Evolutionary conservation across 225 moss, liverwort and hornwort genomes (phyloP), one percentile per base, ranked within the genome.

Genomic region (Lunularia cruciata): DNA sequence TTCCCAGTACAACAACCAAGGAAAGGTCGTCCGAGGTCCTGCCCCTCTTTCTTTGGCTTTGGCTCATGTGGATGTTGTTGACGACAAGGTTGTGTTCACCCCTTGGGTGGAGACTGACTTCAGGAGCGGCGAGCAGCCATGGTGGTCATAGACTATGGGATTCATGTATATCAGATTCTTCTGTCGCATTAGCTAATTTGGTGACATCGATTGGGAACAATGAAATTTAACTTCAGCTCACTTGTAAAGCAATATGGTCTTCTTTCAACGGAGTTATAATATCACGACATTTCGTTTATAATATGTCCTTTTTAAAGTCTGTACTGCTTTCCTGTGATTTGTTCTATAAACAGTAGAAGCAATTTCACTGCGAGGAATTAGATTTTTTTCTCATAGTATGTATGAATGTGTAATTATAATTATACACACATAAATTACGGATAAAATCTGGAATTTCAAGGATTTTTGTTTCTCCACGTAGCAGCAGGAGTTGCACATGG

Each of bases 1-100:
- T 33, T 89, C 89, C 6, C 94, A 94, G 80, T 94, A 94, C 68
- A 86, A 72, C 61, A 79, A 74, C 65, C 94, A 91, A 82, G 94
- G 94, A 14, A 18, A 2, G 30, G 94, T 94, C 20, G 89, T 89
- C 37, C 86, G 94, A 11, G 94, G 94, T 0, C 94, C 94, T 3
- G 94, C 94, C 8, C 94, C 94, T n/a, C 72, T 94, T 4, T 94
- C 94, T 2, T 56, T 94, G 61, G 91, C 91, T 46, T 63, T 94
- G 51, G 94, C 91, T 35, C 94, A 94, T 82, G 89, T 91, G 39
- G 91, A 91, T 65, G 83, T 94, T 5, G 0, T 3, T 6, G 91
- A 94, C 0, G 86, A 86, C 36, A 91, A 89, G 84, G 91, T 94
- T 28, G 0, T 85, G 39, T 89, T 94, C 65, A 2, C 79, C 34